Conservation (phyloP, 2,329 filamentous ascomycete genomes). For the Ophiostoma fasciatum region DNA sequence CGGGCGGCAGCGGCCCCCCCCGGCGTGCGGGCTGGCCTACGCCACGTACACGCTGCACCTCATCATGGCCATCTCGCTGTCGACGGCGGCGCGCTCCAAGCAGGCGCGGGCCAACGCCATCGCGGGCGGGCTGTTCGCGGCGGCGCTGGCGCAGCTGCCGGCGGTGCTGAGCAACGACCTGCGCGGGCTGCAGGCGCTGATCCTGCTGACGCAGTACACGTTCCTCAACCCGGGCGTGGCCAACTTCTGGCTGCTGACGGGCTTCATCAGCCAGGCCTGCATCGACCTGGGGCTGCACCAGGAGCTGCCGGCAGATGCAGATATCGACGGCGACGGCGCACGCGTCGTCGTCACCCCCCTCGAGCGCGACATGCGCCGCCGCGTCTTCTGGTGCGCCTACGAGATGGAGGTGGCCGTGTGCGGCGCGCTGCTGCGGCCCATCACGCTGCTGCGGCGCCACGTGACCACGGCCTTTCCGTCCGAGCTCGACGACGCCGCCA, state of each 20-base stretch:
- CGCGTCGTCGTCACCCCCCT: slow-evolving; percentile 32
- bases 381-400: slow-evolving; percentile 52
- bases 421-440: slow-evolving; percentile 3
- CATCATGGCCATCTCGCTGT: slow-evolving; percentile 5
- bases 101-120: slow-evolving; percentile 3
- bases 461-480: slow-evolving; percentile 3
- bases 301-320: slow-evolving; percentile 29
- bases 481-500: background rate
- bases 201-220: slow-evolving; percentile 3
- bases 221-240: slow-evolving; percentile 5
- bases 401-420: slow-evolving; percentile 6
- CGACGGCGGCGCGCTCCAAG: slow-evolving; percentile 2
- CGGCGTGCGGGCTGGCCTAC: background rate
- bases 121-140: slow-evolving; percentile 1
- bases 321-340: too few species aligned
- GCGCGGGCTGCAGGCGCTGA: slow-evolving; percentile 4
- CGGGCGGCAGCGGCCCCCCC: background rate
- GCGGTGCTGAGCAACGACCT: slow-evolving; percentile 3
- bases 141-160: slow-evolving; percentile 2
- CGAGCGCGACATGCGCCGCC: slow-evolving; percentile 64
- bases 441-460: slow-evolving; percentile 2
- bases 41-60: slow-evolving; percentile 2
- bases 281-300: slow-evolving; percentile 50
- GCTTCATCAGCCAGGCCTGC: slow-evolving; percentile 4
- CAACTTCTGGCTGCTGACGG: slow-evolving; percentile 5